Conservation (phyloP, 306 rosid genomes). For the Cyclanthera cordifolia region DNA sequence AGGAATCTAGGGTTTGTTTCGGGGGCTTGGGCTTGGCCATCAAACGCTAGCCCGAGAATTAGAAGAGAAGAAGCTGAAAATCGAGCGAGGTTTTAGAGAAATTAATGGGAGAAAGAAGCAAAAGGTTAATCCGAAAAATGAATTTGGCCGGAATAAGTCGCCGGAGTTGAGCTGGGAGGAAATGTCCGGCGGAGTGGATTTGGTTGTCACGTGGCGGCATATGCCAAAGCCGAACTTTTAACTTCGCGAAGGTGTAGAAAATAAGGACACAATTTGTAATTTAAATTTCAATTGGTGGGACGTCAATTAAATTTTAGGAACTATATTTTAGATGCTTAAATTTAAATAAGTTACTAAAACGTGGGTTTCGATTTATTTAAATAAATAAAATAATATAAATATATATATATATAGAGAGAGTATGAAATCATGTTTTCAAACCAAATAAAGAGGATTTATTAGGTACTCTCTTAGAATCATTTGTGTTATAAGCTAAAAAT, state of each 20-base stretch:
- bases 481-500: too few species aligned
- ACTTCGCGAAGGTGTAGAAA: neutral
- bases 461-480: too few species aligned
- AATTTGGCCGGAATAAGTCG: neutral
- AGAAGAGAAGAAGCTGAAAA: conserved; percentile 6
- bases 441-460: too few species aligned
- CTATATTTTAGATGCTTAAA: too few species aligned
- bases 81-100: neutral
- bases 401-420: too few species aligned
- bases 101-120: neutral
- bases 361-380: too few species aligned
- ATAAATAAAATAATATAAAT: too few species aligned
- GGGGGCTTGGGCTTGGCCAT: conserved; percentile 88
- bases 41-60: conserved; percentile 8
- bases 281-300: too few species aligned
- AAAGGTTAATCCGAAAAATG: neutral
- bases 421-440: too few species aligned
- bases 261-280: neutral
- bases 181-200: conserved; percentile 2
- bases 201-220: conserved; percentile 10
- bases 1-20: conserved; percentile 87
- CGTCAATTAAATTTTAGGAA: too few species aligned
- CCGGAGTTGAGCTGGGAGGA: neutral
- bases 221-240: neutral
- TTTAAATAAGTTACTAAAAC: too few species aligned